phyloP scores from a whole-genome alignment of 371 early-diverging fungal genomes.

The Rhizopus arrhizus region DNA sequence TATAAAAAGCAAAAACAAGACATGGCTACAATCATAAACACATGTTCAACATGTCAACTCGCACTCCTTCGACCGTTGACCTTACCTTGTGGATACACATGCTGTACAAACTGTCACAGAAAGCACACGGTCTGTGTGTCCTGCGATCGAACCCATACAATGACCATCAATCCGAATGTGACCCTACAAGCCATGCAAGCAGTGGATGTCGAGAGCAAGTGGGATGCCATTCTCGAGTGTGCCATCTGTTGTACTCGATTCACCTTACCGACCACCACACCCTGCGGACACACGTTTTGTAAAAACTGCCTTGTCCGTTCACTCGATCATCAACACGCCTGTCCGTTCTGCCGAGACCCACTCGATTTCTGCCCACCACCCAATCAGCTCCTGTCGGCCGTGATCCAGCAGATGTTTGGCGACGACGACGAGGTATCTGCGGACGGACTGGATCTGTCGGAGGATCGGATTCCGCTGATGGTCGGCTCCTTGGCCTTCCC shows the following conservation, averaged over 20 bases:
- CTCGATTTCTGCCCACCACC: slow-evolving; percentile 32
- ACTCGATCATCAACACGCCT: slow-evolving; percentile 32
- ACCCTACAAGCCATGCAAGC: slow-evolving; percentile 22
- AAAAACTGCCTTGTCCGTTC: slow-evolving; percentile 55
- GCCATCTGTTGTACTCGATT: slow-evolving; percentile 63
- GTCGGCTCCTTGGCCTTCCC: slow-evolving; percentile 67
- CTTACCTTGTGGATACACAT: slow-evolving; percentile 52
- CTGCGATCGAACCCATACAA: slow-evolving; percentile 26
- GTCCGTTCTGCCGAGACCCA: slow-evolving; percentile 36
- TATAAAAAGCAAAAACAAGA: slow-evolving; percentile 13
- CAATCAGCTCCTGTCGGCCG: slow-evolving; percentile 12
- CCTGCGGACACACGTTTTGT: slow-evolving; percentile 77
- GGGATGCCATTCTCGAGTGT: slow-evolving; percentile 57
- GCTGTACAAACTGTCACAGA: slow-evolving; percentile 39
- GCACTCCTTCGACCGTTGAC: slow-evolving; percentile 38
- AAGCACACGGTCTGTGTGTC: slow-evolving; percentile 7
- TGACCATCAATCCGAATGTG: slow-evolving; percentile 15
- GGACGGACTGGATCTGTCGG: slow-evolving; percentile 9
- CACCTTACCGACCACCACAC: slow-evolving; percentile 60
- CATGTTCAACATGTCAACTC: slow-evolving; percentile 23
- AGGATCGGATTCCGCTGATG: slow-evolving; percentile 56
- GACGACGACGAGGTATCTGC: slow-evolving; percentile 20
- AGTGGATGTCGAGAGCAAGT: slow-evolving; percentile 1
- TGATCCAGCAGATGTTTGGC: slow-evolving; percentile 17
- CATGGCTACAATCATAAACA: not conserved